Evolutionary conservation across 2,329 filamentous ascomycete species (phyloP).

Genomic region (Incumbomyces delicatus): DNA sequence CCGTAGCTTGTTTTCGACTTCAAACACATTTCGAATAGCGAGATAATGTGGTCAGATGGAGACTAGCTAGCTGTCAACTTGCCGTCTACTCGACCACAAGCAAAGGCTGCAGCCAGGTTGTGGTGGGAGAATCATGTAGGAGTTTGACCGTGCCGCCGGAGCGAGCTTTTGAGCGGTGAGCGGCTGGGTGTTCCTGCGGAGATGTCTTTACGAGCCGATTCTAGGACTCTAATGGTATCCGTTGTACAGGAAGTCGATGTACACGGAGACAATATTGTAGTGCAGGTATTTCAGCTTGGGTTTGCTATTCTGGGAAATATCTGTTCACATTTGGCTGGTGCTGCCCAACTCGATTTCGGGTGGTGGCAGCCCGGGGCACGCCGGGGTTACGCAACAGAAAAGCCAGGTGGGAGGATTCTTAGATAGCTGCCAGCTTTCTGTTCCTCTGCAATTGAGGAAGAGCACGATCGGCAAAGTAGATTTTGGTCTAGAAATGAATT

Average conservation of each 20-base stretch:
- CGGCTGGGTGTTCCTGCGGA: not conserved
- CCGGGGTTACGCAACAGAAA: conserved; percentile 2
- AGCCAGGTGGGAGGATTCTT: not conserved
- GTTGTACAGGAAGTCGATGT: not conserved
- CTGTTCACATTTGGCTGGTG: conserved; percentile 16
- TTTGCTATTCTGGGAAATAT: conserved; percentile 14
- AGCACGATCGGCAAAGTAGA: no score
- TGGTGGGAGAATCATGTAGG: conserved; percentile 4
- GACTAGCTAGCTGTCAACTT: not conserved
- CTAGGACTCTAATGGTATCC: not conserved
- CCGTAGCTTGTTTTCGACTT: conserved; percentile 20
- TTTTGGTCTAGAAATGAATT: no score
- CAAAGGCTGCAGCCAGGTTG: not conserved
- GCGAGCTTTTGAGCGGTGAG: conserved; percentile 6
- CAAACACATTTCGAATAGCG: conserved; percentile 14
- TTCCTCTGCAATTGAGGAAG: not conserved
- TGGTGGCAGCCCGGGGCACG: conserved; percentile 1
- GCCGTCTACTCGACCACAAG: not conserved
- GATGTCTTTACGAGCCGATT: no score
- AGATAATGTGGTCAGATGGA: not conserved
- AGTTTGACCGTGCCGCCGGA: not conserved
- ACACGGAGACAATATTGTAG: not conserved
- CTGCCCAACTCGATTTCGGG: conserved; percentile 12
- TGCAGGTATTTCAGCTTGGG: conserved; percentile 5
- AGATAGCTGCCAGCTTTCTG: no score